Conservation (phyloP, 306 rosid genomes). For the Aeschynomene evenia region DNA sequence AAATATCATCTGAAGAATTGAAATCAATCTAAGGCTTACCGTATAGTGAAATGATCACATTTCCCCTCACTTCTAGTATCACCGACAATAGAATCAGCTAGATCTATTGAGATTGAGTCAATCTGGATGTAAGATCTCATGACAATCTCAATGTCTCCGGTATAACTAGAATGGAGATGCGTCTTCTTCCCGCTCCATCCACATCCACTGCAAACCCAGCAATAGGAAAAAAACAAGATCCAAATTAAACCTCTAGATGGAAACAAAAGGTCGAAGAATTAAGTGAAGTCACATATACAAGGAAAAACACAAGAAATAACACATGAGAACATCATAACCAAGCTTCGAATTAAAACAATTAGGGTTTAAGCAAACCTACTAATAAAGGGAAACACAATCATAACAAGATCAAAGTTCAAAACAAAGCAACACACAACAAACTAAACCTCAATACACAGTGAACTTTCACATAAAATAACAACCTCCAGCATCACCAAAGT, state of each 20-base stretch:
- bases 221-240: slow-evolving; percentile 8
- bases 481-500: slow-evolving; percentile 22
- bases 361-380: slow-evolving; percentile 47
- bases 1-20: neutral
- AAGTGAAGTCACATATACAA: slow-evolving; percentile 18
- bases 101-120: slow-evolving; percentile 85
- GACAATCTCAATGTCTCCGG: slow-evolving; percentile 42
- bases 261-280: slow-evolving; percentile 4
- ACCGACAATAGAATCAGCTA: slow-evolving; percentile 44
- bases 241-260: slow-evolving; percentile 18
- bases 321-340: slow-evolving; percentile 29
- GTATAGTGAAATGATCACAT: slow-evolving; percentile 88
- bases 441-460: slow-evolving; percentile 15
- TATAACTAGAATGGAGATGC: slow-evolving; percentile 31
- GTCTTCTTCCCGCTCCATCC: slow-evolving; percentile 37
- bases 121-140: slow-evolving; percentile 67
- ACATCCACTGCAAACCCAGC: slow-evolving; percentile 19
- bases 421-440: slow-evolving; percentile 4
- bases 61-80: slow-evolving; percentile 50
- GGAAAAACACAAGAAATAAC: slow-evolving; percentile 3
- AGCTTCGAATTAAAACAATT: slow-evolving; percentile 33
- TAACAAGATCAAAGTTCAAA: slow-evolving; percentile 21
- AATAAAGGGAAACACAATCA: slow-evolving; percentile 6
- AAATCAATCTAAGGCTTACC: slow-evolving; percentile 53
- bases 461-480: slow-evolving; percentile 57